Base-by-base conservation (phyloP, 139 green algal genomes). In the Axilococcus clingmanii region DNA sequence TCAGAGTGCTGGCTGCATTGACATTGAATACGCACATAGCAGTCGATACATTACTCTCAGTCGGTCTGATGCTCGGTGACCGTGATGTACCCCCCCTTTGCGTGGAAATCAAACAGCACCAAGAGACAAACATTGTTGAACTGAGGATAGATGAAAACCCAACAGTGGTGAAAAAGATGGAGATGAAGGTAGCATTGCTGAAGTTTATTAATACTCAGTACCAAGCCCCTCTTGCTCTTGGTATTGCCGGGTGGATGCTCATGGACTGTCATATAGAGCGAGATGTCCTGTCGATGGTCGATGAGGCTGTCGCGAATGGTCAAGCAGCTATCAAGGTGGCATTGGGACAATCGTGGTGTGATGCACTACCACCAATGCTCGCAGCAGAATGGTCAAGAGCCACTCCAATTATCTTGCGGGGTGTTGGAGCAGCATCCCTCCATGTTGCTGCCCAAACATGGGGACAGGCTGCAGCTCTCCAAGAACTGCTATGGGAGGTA, bases 361-460 rank as follows among this genome's bases (percentile, higher is more conserved):
- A 94, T 31, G 82, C 79, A 29, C 61, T 94, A 33, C 50, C 74
- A 15, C 51, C 64, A 2, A 62, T 94, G 50, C 33, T 87, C 22
- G 55, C 48, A 8, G 12, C 59, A n/a, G 74, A 84, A 62, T 94
- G 84, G 84, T 40, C 40, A 2, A 25, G 23, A 9, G 52, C 61
- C 8, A 33, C 71, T 8, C 54, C 69, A 20, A 59, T 37, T 23
- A 37, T 76, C 34, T 48, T 67, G 41, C 51, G 42, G 7, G n/a
- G n/a, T n/a, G 15, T 47, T 24, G 52, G 61, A 23, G 24, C 45
- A 28, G 60, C 57, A n/a, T 65, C 47, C 37, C 59, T 77, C 19
- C 57, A 59, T 29, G 37, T 43, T 5, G 63, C 63, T 28, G 48
- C 76, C 19, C 52, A 69, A 20, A 65, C 67, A n/a, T 82, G 70